phyloP scores from a whole-genome alignment of 768 basidiomycete genomes.

The Rubroboletus satanas region DNA sequence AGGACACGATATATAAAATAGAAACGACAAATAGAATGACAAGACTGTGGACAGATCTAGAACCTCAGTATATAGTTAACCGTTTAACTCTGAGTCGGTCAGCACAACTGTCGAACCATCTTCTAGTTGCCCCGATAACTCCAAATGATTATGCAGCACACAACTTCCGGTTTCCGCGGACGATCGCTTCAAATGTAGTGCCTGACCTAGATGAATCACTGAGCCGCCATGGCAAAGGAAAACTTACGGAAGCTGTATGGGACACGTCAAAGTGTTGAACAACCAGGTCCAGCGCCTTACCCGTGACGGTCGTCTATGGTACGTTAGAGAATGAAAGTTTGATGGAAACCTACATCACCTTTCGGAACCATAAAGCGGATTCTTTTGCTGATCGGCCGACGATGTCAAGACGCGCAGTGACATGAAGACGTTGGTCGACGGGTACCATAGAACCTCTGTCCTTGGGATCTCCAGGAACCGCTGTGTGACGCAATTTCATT shows the following conservation, averaged over 20 bases:
- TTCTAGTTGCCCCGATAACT: constrained; percentile 48
- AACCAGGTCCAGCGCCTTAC: constrained; percentile 60
- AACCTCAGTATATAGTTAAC: neutral
- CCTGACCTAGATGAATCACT: constrained; percentile 36
- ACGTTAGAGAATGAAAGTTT: constrained; percentile 1
- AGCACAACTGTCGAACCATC: constrained; percentile 42
- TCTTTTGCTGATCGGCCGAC: constrained; percentile 33
- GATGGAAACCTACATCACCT: constrained; percentile 40
- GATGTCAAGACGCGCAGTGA: constrained; percentile 40
- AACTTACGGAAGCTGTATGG: constrained; percentile 12
- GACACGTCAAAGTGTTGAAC: constrained; percentile 23
- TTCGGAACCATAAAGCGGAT: constrained; percentile 64
- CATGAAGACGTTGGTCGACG: constrained; percentile 55
- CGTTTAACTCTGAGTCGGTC: constrained; percentile 1
- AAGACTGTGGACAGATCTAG: neutral
- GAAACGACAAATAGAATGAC: neutral
- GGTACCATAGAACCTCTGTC: constrained; percentile 46
- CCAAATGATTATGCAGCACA: constrained; percentile 45
- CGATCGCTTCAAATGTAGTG: constrained; percentile 37
- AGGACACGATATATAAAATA: neutral
- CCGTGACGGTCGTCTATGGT: constrained; percentile 49
- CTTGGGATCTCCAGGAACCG: constrained; percentile 57
- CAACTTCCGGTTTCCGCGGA: constrained; percentile 24
- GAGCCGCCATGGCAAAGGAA: neutral
- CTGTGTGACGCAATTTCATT: constrained; percentile 74